Conservation (phyloP, 1,284 basidiomycete genomes). For the Golubevia pallescens region DNA sequence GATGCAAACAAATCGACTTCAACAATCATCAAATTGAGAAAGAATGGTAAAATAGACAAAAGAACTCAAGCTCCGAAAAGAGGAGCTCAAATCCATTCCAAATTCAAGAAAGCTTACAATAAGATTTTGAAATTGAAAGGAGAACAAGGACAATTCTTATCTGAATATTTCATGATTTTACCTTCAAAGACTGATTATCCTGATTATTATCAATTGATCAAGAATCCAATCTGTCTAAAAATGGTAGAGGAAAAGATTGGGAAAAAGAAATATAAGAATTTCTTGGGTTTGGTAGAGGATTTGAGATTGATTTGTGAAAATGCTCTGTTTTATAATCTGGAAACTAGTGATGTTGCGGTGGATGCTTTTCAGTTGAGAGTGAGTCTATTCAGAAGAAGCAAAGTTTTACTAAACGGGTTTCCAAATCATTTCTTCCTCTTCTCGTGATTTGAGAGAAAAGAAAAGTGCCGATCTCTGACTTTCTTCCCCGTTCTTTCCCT, state of each 20-base stretch:
- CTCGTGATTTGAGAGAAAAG: not conserved
- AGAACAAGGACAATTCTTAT: conserved; percentile 11
- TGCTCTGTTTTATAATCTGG: conserved; percentile 53
- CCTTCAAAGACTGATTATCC: conserved; percentile 45
- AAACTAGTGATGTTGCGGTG: conserved; percentile 37
- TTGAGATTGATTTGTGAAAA: conserved; percentile 57
- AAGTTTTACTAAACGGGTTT: not conserved
- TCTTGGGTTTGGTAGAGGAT: conserved; percentile 43
- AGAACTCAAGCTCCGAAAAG: conserved; percentile 3
- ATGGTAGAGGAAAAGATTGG: conserved; percentile 39
- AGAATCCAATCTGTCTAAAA: conserved; percentile 37
- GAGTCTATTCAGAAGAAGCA: not conserved
- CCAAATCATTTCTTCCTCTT: not conserved
- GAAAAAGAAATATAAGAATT: conserved; percentile 46
- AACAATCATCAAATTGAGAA: not conserved
- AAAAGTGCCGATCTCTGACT: not conserved
- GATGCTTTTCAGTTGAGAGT: conserved; percentile 44
- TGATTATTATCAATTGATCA: conserved; percentile 57
- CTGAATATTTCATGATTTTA: conserved; percentile 43
- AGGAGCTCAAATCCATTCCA: too few relatives aligned
- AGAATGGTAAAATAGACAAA: not conserved
- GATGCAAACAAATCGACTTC: not conserved
- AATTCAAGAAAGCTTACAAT: not conserved
- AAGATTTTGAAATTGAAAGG: conserved; percentile 3
- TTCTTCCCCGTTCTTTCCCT: not conserved